phyloP scores from a whole-genome alignment of 768 basidiomycete genomes.

The Russula lepida region DNA sequence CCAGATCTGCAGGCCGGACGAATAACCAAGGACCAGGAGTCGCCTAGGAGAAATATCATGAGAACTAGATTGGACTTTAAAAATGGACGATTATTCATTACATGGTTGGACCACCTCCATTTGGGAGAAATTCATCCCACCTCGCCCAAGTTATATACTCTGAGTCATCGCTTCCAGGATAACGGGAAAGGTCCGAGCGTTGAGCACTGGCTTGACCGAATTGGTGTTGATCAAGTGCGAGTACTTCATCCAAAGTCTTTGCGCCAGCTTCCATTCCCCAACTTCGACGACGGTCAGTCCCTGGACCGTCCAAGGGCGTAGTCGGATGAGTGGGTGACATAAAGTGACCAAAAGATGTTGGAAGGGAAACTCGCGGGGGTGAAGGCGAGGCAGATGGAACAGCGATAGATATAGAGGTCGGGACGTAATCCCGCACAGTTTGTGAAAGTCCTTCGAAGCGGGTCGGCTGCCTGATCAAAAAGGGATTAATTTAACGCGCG shows the following conservation, averaged over 20 bases:
- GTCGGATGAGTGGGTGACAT: constrained; percentile 26
- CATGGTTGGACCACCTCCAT: constrained; percentile 13
- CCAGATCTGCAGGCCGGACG: constrained; percentile 50
- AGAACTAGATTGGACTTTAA: constrained; percentile 2
- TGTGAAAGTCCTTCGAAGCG: constrained; percentile 46
- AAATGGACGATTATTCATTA: constrained; percentile 6
- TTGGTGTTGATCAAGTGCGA: constrained; percentile 17
- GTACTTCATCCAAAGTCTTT: constrained; percentile 24
- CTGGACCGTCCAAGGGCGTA: background rate
- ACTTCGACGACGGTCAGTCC: constrained; percentile 10
- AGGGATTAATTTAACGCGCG: background rate
- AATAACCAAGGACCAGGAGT: constrained; percentile 47
- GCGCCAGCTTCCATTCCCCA: constrained; percentile 12
- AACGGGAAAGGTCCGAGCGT: constrained; percentile 20
- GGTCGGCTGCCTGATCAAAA: constrained; percentile 35
- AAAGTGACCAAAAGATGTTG: constrained; percentile 40
- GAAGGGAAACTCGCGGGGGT: constrained; percentile 42
- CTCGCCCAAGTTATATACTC: constrained; percentile 38
- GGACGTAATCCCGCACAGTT: constrained; percentile 47
- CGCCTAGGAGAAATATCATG: constrained; percentile 26
- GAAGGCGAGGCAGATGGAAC: constrained; percentile 42
- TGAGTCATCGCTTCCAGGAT: constrained; percentile 25
- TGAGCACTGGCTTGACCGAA: constrained; percentile 3
- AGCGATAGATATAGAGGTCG: constrained; percentile 43
- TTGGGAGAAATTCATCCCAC: constrained; percentile 33